Percentiles rank a stretch among this genome's conserved stretches.
Evolutionary conservation across 2,329 filamentous ascomycete genomes (phyloP).

Genomic region (Byssochlamys sp.): DNA sequence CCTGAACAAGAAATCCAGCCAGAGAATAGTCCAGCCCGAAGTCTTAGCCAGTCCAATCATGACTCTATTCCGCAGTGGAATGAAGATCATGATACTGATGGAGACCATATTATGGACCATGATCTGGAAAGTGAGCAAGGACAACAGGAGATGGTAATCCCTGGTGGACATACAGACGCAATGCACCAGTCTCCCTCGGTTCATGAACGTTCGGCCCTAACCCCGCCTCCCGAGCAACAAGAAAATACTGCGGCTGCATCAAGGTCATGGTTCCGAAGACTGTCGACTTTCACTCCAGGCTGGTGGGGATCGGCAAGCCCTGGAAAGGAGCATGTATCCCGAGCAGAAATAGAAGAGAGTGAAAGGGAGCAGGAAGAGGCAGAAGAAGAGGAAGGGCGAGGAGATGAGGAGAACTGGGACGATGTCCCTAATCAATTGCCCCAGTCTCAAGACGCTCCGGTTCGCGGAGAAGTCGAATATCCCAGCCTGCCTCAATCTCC

Average conservation of each 20-base stretch:
- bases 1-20: constrained; percentile 12
- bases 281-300: constrained; percentile 9
- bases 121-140: constrained; percentile 4
- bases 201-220: not conserved
- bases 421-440: not conserved
- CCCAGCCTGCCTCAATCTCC: not conserved
- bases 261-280: constrained; percentile 27
- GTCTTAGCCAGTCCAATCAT: not conserved
- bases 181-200: not conserved
- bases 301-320: constrained; percentile 7
- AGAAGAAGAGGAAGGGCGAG: constrained; percentile 5
- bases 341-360: not conserved
- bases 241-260: constrained; percentile 13
- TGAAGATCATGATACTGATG: not conserved
- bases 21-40: constrained; percentile 3
- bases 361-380: constrained; percentile 6
- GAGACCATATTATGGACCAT: not conserved
- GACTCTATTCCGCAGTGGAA: not conserved
- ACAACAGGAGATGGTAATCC: not conserved
- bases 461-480: not conserved
- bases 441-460: not conserved
- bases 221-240: not conserved
- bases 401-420: constrained; percentile 1
- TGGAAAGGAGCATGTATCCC: not conserved
- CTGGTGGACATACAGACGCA: not conserved